These are phyloP conservation scores for Talaromyces sp. DNA, from an alignment of 2,329 filamentous ascomycete genomes.

Conservation along the genomic window DNA sequence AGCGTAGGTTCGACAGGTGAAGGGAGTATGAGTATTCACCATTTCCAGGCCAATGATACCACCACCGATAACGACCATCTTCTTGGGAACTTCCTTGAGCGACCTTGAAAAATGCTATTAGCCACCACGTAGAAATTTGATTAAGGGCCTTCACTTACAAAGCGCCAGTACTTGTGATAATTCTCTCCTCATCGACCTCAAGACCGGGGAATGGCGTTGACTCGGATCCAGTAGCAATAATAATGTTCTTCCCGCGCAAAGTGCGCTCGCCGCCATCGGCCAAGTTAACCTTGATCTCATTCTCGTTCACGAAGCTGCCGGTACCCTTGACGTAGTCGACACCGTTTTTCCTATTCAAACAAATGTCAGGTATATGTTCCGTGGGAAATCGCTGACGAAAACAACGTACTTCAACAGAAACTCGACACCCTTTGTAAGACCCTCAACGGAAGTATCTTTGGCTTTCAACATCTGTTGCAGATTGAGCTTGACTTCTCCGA, in stretches of 20 bases:
- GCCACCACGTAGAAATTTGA: neutral
- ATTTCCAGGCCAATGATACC: conserved; percentile 99
- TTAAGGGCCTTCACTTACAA: conserved; percentile 45
- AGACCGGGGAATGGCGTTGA: conserved; percentile 94
- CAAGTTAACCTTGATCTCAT: conserved; percentile 87
- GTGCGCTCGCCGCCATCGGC: conserved; percentile 87
- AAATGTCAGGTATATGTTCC: conserved; percentile 2
- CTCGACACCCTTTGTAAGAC: conserved; percentile 95
- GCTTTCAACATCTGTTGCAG: conserved; percentile 96
- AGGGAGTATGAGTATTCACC: conserved; percentile 48
- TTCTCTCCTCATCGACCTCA: conserved; percentile 94
- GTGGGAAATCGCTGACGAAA: neutral
- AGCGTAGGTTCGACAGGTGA: neutral
- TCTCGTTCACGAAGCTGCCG: conserved; percentile 79
- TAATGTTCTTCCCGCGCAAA: conserved; percentile 89
- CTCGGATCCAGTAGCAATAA: conserved; percentile 95
- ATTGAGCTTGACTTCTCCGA: conserved; percentile 95
- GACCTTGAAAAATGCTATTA: conserved; percentile 37
- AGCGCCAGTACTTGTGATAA: conserved; percentile 93
- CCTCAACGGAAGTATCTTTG: conserved; percentile 84
- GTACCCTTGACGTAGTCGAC: conserved; percentile 97
- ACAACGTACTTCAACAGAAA: conserved; percentile 72
- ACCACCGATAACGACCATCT: conserved; percentile 94
- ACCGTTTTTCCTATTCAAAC: conserved; percentile 70
- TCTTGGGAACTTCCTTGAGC: conserved; percentile 86